These are phyloP conservation scores for Suillus subaureus DNA, from an alignment of 768 basidiomycete genomes.

Conservation along the genomic window DNA sequence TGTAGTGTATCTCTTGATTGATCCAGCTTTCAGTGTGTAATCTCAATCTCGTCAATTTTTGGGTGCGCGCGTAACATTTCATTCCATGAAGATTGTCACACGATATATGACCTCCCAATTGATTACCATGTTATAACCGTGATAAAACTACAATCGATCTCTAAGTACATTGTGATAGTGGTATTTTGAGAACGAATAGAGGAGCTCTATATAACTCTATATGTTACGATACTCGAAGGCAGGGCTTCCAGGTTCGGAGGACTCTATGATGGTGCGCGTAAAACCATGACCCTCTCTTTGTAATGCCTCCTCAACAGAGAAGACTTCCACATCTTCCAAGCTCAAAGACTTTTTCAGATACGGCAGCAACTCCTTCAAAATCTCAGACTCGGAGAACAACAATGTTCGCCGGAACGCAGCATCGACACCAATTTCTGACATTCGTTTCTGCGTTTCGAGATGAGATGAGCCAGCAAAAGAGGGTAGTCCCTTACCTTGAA, in stretches of 20 bases:
- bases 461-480: conserved; percentile 7
- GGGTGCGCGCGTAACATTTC: no score
- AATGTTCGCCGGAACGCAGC: conserved; percentile 82
- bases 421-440: conserved; percentile 71
- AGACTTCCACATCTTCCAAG: conserved; percentile 69
- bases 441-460: conserved; percentile 63
- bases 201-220: conserved; percentile 37
- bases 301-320: conserved; percentile 69
- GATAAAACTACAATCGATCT: not conserved
- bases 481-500: conserved; percentile 72
- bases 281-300: conserved; percentile 58
- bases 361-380: conserved; percentile 69
- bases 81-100: no score
- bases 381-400: conserved; percentile 80
- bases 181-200: not conserved
- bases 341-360: conserved; percentile 81
- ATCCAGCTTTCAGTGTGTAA: no score
- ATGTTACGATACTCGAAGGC: conserved; percentile 89
- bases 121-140: no score
- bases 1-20: no score
- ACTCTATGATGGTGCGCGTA: conserved; percentile 70
- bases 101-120: no score
- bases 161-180: not conserved
- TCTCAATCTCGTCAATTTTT: no score
- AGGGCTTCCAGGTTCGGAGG: conserved; percentile 86